Conservation (phyloP, 129 eudicot species). For the Flaveria linearis region DNA sequence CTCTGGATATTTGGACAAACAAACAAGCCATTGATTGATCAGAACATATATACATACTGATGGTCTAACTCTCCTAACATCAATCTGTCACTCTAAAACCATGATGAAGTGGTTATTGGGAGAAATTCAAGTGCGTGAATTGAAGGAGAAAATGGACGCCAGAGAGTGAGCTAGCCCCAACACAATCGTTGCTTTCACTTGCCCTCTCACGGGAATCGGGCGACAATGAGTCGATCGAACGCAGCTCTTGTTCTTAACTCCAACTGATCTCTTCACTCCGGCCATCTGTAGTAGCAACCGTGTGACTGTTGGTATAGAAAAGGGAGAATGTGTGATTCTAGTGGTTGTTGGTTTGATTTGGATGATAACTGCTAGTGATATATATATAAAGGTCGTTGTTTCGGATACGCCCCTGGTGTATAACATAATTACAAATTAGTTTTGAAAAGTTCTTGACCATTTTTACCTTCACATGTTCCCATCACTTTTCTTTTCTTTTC, state of each 20-base stretch:
- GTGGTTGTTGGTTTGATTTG: neutral
- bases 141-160: conserved; percentile 1
- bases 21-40: neutral
- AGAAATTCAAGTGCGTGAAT: neutral
- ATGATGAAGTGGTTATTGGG: neutral
- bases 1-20: neutral
- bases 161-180: conserved; percentile 4
- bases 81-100: neutral
- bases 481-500: neutral
- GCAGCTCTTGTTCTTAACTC: neutral
- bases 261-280: neutral
- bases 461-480: neutral
- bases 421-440: neutral
- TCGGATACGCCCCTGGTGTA: neutral
- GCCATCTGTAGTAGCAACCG: neutral
- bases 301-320: too few species aligned
- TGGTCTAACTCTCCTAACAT: neutral
- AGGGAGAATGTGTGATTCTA: too few species aligned
- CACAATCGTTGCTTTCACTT: conserved; percentile 11
- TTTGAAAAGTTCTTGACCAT: neutral
- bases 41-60: neutral
- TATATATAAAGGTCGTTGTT: neutral
- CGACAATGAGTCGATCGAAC: neutral
- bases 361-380: neutral
- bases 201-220: neutral